Evolutionary conservation across 225 moss, liverwort and hornwort genomes (phyloP).

Genomic region (Marchantia paleacea): DNA sequence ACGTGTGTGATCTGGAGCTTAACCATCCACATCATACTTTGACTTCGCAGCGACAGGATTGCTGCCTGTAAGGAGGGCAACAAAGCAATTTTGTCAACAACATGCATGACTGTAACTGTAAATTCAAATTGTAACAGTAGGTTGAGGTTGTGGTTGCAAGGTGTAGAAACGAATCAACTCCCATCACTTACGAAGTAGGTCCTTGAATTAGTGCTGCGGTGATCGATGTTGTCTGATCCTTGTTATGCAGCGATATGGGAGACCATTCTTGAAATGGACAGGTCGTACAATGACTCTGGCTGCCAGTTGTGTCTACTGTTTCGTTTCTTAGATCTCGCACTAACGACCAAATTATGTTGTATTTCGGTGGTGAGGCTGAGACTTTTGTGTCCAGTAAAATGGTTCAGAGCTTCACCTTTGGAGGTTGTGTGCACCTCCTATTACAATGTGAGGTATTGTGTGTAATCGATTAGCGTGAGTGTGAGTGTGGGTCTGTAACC

Average conservation of each 20-base stretch:
- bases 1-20: neutral
- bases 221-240: neutral
- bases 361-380: too few species aligned
- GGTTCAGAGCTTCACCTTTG: too few species aligned
- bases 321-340: too few species aligned
- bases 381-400: too few species aligned
- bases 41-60: neutral
- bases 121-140: neutral
- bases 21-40: neutral
- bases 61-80: neutral
- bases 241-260: neutral
- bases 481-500: too few species aligned
- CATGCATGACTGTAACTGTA: neutral
- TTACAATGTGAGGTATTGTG: neutral
- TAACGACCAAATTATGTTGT: too few species aligned
- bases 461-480: neutral
- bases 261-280: neutral
- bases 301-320: too few species aligned
- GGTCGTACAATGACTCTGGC: neutral
- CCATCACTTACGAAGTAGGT: neutral
- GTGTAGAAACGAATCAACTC: neutral
- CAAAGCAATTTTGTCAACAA: neutral
- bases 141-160: neutral
- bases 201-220: neutral
- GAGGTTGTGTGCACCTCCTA: neutral